phyloP scores from a whole-genome alignment of 1,284 basidiomycete species.

The Microstroma glucosiphilum region DNA sequence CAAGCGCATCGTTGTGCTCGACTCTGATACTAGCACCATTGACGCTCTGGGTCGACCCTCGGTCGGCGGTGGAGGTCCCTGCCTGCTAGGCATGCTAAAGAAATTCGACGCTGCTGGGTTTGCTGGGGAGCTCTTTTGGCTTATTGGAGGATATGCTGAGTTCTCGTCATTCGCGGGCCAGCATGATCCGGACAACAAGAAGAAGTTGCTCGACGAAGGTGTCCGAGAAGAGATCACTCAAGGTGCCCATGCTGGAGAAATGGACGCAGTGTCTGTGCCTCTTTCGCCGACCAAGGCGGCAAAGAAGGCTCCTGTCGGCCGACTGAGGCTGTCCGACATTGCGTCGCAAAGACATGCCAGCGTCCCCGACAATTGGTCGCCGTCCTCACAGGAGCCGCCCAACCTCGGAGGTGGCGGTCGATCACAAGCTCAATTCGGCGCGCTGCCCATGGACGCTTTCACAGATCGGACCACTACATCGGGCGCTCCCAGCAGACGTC shows the following conservation, averaged over 20 bases:
- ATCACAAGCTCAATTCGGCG: constrained; percentile 37
- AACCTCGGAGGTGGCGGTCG: background rate
- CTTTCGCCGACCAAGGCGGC: background rate
- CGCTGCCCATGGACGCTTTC: constrained; percentile 42
- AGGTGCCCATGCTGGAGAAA: background rate
- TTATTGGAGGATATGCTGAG: constrained; percentile 43
- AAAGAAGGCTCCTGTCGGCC: background rate
- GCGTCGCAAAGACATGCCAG: background rate
- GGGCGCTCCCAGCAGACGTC: background rate
- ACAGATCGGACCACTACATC: constrained; percentile 12
- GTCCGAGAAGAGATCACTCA: background rate
- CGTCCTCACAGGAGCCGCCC: background rate
- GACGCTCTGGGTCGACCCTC: constrained; percentile 37
- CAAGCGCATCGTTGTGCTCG: constrained; percentile 38
- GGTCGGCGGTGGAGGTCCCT: constrained; percentile 43
- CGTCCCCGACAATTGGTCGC: background rate
- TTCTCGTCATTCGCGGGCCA: constrained; percentile 8
- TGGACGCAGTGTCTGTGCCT: background rate
- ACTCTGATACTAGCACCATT: constrained; percentile 33
- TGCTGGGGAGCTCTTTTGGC: constrained; percentile 43
- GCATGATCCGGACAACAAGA: background rate
- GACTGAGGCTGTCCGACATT: background rate
- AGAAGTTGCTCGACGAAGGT: too few species aligned
- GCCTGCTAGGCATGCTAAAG: constrained; percentile 42
- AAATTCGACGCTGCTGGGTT: constrained; percentile 46